phyloP scores from a whole-genome alignment of 192 early-diverging fungal species.

The Linderina pennispora region DNA sequence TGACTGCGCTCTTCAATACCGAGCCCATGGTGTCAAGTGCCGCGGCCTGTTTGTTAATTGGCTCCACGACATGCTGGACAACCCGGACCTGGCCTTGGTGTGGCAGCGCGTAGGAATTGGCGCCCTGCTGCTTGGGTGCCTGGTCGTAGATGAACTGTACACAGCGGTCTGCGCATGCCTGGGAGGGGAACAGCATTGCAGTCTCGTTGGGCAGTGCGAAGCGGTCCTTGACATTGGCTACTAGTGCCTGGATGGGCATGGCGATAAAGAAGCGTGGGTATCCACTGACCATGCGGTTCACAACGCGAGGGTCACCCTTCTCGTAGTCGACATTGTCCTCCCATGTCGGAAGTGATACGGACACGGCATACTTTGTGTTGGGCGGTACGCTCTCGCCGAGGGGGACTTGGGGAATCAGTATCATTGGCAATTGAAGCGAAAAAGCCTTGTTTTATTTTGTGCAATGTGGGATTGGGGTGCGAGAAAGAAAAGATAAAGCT shows the following conservation, averaged over 20 bases:
- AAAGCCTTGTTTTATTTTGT: no score
- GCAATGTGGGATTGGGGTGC: no score
- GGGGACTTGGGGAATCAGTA: constrained; percentile 18
- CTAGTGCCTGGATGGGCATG: constrained; percentile 37
- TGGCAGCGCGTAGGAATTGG: constrained; percentile 7
- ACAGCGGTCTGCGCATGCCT: constrained; percentile 54
- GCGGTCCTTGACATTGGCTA: constrained; percentile 46
- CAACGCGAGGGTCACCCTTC: constrained; percentile 69
- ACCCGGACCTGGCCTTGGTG: constrained; percentile 29
- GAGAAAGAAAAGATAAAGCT: no score
- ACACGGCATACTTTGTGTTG: constrained; percentile 74
- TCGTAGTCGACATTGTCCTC: constrained; percentile 89
- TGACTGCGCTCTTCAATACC: constrained; percentile 41
- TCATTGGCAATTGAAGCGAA: not conserved
- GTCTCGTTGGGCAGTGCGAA: constrained; percentile 60
- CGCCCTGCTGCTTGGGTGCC: constrained; percentile 19
- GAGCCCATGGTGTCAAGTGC: constrained; percentile 39
- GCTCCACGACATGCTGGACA: constrained; percentile 32
- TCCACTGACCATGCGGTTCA: constrained; percentile 67
- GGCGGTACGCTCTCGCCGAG: constrained; percentile 73
- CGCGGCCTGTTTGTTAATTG: constrained; percentile 29
- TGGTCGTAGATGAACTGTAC: constrained; percentile 35
- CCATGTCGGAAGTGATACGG: constrained; percentile 89
- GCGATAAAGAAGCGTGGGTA: constrained; percentile 94
- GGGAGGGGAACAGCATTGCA: constrained; percentile 72